Conservation (phyloP, 192 early-diverging fungal species). For the Phlyctochytrium bullatum region DNA sequence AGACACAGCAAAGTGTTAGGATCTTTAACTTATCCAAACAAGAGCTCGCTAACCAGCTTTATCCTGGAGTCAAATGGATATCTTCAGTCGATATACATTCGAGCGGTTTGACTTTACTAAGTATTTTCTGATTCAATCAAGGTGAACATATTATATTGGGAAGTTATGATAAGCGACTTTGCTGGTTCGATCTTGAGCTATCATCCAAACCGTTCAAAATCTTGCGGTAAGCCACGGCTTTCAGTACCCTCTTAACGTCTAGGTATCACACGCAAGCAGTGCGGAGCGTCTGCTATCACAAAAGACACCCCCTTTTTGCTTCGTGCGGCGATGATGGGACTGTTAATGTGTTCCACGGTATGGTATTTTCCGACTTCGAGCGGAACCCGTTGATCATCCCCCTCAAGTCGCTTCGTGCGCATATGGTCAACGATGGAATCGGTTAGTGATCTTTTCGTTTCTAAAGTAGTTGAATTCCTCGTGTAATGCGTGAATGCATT, state of each 20-base stretch:
- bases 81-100: constrained; percentile 94
- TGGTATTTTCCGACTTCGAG: constrained; percentile 95
- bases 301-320: constrained; percentile 89
- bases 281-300: constrained; percentile 83
- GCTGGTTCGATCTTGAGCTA: constrained; percentile 98
- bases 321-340: constrained; percentile 89
- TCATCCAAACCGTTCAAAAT: constrained; percentile 90
- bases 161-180: constrained; percentile 90
- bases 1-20: constrained; percentile 91
- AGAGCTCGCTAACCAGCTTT: constrained; percentile 78
- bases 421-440: constrained; percentile 68
- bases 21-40: constrained; percentile 93
- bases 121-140: constrained; percentile 8
- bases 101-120: constrained; percentile 49
- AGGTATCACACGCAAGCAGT: constrained; percentile 86
- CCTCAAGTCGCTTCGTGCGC: constrained; percentile 88
- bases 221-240: constrained; percentile 53
- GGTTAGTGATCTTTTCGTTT: constrained; percentile 39
- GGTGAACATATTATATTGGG: constrained; percentile 94
- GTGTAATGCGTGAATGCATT: constrained; percentile 5
- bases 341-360: constrained; percentile 96
- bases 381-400: constrained; percentile 98
- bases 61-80: constrained; percentile 89
- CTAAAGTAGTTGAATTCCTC: neutral
- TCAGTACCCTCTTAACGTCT: neutral